These are phyloP conservation scores for Breynia disticha DNA, from an alignment of 441 rosid species.

Conservation along the genomic window DNA sequence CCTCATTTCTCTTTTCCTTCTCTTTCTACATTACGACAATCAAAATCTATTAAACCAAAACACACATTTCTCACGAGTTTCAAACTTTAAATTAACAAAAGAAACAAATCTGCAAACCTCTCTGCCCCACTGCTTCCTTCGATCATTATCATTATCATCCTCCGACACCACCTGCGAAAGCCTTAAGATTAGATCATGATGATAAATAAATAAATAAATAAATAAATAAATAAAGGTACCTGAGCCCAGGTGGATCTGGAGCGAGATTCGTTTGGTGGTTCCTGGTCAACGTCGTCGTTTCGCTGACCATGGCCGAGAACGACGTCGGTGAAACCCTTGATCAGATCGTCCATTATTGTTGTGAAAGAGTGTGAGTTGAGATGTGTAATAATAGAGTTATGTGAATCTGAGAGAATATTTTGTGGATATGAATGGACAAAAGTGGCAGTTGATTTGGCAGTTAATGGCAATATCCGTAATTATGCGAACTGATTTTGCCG, in stretches of 20 bases:
- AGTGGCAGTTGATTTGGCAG: too few relatives aligned
- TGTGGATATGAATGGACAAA: too few relatives aligned
- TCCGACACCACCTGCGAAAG: conserved; percentile 48
- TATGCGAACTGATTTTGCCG: too few relatives aligned
- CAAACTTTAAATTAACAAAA: too few relatives aligned
- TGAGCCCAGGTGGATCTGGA: conserved; percentile 79
- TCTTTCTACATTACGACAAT: conserved; percentile 13
- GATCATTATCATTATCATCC: conserved; percentile 8
- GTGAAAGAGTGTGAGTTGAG: too few relatives aligned
- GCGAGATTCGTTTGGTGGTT: conserved; percentile 26
- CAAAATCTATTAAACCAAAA: not conserved
- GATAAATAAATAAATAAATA: too few relatives aligned
- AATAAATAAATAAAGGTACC: conserved; percentile 18
- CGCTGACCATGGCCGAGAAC: conserved; percentile 34
- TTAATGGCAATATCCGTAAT: too few relatives aligned
- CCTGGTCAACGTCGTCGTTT: conserved; percentile 19
- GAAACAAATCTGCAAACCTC: too few relatives aligned
- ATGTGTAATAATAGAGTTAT: too few relatives aligned
- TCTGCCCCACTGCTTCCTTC: not conserved
- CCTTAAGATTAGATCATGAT: not conserved
- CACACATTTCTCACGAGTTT: not conserved
- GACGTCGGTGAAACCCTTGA: conserved; percentile 58
- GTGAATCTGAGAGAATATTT: too few relatives aligned
- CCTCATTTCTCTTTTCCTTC: conserved; percentile 17
- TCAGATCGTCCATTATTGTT: conserved; percentile 56